A percentile compares a stretch with the other conserved stretches of the same genome.
These are phyloP conservation scores for Mercurialis annua DNA, from an alignment of 345 rosid genomes.

Conservation along the genomic window DNA sequence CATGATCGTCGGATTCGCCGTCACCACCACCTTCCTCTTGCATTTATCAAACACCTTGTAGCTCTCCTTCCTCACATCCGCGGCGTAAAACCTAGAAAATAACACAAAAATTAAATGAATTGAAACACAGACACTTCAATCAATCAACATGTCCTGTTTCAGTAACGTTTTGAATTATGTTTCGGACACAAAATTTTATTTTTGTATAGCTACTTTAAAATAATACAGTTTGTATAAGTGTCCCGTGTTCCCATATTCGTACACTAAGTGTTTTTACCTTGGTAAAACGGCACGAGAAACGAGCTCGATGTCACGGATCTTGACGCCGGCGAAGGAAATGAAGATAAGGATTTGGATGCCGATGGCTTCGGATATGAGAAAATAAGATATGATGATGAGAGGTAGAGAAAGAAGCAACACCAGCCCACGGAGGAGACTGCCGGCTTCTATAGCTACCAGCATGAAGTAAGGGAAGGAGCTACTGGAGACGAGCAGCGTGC, in stretches of 20 bases:
- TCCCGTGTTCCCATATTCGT: too few relatives aligned
- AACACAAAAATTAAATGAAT: background rate
- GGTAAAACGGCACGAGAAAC: constrained; percentile 88
- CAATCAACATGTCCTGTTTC: too few relatives aligned
- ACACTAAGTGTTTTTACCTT: constrained; percentile 44
- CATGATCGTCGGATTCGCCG: constrained; percentile 87
- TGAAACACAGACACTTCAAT: too few relatives aligned
- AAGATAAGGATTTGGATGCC: constrained; percentile 88
- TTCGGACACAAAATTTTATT: too few relatives aligned
- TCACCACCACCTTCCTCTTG: constrained; percentile 90
- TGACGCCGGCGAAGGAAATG: constrained; percentile 78
- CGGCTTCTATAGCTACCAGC: constrained; percentile 90
- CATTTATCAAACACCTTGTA: constrained; percentile 74
- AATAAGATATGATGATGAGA: constrained; percentile 53
- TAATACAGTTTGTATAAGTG: too few relatives aligned
- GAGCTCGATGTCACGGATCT: constrained; percentile 83
- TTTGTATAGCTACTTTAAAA: too few relatives aligned
- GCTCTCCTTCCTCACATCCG: constrained; percentile 83
- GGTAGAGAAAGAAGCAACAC: constrained; percentile 73
- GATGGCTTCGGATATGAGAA: constrained; percentile 74
- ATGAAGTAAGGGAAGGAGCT: constrained; percentile 92
- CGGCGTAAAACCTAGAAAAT: constrained; percentile 73
- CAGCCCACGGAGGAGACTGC: constrained; percentile 81
- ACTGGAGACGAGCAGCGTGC: constrained; percentile 70
- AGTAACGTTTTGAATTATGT: too few relatives aligned